Base-by-base conservation (phyloP, 352 stramenopile species). In the Phytophthora nicotianae region DNA sequence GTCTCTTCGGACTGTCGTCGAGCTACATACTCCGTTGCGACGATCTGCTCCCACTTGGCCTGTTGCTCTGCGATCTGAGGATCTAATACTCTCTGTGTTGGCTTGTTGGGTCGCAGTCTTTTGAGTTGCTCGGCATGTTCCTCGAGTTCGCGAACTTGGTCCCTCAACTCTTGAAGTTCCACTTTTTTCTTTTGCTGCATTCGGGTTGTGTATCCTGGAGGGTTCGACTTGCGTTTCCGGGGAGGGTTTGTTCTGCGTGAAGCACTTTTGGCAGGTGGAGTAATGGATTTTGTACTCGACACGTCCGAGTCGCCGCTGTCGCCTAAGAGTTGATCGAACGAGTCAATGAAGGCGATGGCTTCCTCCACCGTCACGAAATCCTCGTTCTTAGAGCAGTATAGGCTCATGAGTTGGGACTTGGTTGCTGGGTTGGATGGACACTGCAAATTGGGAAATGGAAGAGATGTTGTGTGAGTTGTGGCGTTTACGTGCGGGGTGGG, bases 261-360 rank as follows among this genome's bases (percentile, higher is more conserved):
- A 45, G 13, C 35, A 38, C 38, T 5, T 40, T 59, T 1, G 6
- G 17, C n/a, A 11, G 10, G 32, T 38, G 32, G 32, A 2, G 13
- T n/a, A 7, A 2, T 38, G 10, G 11, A 17, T 0, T 3, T 38
- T 5, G 32, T 38, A n/a, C 32, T 38, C 16, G 9, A 38, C 32
- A 17, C 11, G 50, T 58, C 26, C 10, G 37, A 58, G n/a, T 27
- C 26, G 37, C 32, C 26, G 37, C 32, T 38, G 32, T n/a, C 32
- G 32, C 32, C 32, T n/a, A 62, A 37, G 9, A 21, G 42, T 14
- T 35, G n/a, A 11, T 69, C 65, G 29, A 55, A 69, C 14, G 52
- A 52, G 49, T 74, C 65, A 33, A 74, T 74, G 37, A 74, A 70
- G 16, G 65, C 54, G n/a, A 74, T 66, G 8, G 60, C 65, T 54